Percentiles rank a stretch among this genome's conserved stretches.
These are phyloP conservation scores for Citeromyces siamensis DNA, from an alignment of 1,139 yeast genomes.

Conservation along the genomic window DNA sequence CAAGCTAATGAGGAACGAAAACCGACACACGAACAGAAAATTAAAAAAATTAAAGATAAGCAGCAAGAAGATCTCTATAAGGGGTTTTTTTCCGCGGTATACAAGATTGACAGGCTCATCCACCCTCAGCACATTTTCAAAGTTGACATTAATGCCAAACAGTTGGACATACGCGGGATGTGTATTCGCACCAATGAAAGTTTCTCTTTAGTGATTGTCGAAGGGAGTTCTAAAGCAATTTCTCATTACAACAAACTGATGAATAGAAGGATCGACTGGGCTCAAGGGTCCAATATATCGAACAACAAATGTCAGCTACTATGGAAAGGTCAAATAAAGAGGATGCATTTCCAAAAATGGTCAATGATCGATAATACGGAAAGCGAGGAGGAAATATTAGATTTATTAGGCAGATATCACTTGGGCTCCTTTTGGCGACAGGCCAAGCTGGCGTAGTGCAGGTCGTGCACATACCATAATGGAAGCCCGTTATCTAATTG, in stretches of 20 bases:
- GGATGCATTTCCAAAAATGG: slow-evolving; percentile 51
- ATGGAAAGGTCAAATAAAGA: slow-evolving; percentile 69
- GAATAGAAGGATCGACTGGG: slow-evolving; percentile 60
- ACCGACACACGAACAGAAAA: slow-evolving; percentile 43
- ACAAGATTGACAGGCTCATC: slow-evolving; percentile 35
- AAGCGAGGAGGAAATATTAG: slow-evolving; percentile 42
- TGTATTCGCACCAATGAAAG: slow-evolving; percentile 27
- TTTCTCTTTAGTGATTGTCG: slow-evolving; percentile 52
- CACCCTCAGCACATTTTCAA: slow-evolving; percentile 64
- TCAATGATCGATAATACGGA: slow-evolving; percentile 30
- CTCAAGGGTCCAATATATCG: slow-evolving; percentile 32
- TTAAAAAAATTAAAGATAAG: slow-evolving; percentile 31
- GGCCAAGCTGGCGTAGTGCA: slow-evolving; percentile 18
- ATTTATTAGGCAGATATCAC: slow-evolving; percentile 34
- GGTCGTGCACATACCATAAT: neutral
- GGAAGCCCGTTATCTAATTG: neutral
- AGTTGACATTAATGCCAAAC: slow-evolving; percentile 70
- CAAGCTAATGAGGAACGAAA: slow-evolving; percentile 50
- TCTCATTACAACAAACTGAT: slow-evolving; percentile 53
- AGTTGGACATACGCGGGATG: slow-evolving; percentile 53
- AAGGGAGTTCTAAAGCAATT: slow-evolving; percentile 56
- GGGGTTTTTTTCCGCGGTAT: slow-evolving; percentile 52
- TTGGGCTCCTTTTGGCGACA: slow-evolving; percentile 54
- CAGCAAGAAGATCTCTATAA: slow-evolving; percentile 31
- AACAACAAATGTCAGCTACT: slow-evolving; percentile 39